phyloP scores from a whole-genome alignment of 2,329 filamentous ascomycete genomes.

The Trichoderma semiorbis region DNA sequence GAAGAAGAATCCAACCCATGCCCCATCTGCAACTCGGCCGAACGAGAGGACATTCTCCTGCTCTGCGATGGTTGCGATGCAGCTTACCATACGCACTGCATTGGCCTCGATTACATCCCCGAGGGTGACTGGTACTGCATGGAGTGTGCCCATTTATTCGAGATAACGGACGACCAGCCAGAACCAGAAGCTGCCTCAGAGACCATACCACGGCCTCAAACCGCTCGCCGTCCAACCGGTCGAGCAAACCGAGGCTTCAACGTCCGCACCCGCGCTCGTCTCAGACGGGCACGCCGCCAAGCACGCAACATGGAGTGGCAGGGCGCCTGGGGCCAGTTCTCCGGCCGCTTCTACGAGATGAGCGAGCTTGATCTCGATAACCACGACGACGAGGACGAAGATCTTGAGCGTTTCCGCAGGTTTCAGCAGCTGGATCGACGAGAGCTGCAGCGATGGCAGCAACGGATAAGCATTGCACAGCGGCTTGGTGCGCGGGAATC shows the following conservation, averaged over 20 bases:
- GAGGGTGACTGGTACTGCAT: slow-evolving; percentile 86
- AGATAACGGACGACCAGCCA: slow-evolving; percentile 30
- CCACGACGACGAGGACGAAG: slow-evolving; percentile 63
- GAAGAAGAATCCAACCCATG: slow-evolving; percentile 71
- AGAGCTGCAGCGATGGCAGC: slow-evolving; percentile 73
- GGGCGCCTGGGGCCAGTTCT: slow-evolving; percentile 71
- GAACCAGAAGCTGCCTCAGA: slow-evolving; percentile 31
- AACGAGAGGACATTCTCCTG: slow-evolving; percentile 79
- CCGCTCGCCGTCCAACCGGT: slow-evolving; percentile 31
- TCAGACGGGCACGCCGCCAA: slow-evolving; percentile 53
- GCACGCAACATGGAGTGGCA: slow-evolving; percentile 83
- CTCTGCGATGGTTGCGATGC: slow-evolving; percentile 90
- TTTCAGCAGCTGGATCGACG: slow-evolving; percentile 54
- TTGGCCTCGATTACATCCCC: slow-evolving; percentile 75
- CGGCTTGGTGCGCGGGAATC: slow-evolving; percentile 71
- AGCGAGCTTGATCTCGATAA: slow-evolving; percentile 42
- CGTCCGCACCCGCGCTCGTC: slow-evolving; percentile 54
- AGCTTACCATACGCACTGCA: slow-evolving; percentile 87
- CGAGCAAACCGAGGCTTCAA: slow-evolving; percentile 35
- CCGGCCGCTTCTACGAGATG: slow-evolving; percentile 59
- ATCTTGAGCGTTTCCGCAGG: slow-evolving; percentile 54
- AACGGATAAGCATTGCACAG: slow-evolving; percentile 76
- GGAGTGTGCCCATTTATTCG: slow-evolving; percentile 62
- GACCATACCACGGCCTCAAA: slow-evolving; percentile 31
- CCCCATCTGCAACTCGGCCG: slow-evolving; percentile 75